These are phyloP conservation scores for Rusavskia elegans DNA, from an alignment of 495 filamentous ascomycete species.

Conservation along the genomic window DNA sequence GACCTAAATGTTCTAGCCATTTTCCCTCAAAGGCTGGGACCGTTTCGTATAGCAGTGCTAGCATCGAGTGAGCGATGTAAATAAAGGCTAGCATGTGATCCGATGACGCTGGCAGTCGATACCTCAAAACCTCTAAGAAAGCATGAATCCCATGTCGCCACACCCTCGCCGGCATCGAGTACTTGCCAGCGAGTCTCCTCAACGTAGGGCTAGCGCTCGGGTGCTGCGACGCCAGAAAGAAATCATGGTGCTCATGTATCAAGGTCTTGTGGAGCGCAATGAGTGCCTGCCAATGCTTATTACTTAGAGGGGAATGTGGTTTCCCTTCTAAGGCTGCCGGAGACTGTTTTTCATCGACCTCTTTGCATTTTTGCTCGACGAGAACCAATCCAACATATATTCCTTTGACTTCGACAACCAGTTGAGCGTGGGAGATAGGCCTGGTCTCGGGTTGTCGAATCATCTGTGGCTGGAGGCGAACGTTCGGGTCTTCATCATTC, in stretches of 20 bases:
- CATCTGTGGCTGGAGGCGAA: constrained; percentile 17
- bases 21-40: no score
- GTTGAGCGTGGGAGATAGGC: constrained; percentile 59
- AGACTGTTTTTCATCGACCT: constrained; percentile 22
- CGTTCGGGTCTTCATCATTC: no score
- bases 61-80: no score
- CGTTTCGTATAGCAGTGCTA: no score
- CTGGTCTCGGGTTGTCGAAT: constrained; percentile 43
- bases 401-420: constrained; percentile 32
- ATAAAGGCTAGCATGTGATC: no score
- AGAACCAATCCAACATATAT: constrained; percentile 33
- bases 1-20: constrained; percentile 69
- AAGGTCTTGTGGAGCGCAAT: no score
- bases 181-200: constrained; percentile 22
- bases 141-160: constrained; percentile 36
- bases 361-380: constrained; percentile 33
- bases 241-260: no score
- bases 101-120: no score
- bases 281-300: no score
- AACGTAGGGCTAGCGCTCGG: constrained; percentile 20
- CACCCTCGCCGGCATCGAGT: constrained; percentile 33
- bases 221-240: no score
- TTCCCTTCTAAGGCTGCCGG: constrained; percentile 17
- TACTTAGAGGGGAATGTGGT: constrained; percentile 28
- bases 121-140: no score